phyloP scores from a whole-genome alignment of 1,284 basidiomycete genomes.

The Microbotryomycetes sp. region DNA sequence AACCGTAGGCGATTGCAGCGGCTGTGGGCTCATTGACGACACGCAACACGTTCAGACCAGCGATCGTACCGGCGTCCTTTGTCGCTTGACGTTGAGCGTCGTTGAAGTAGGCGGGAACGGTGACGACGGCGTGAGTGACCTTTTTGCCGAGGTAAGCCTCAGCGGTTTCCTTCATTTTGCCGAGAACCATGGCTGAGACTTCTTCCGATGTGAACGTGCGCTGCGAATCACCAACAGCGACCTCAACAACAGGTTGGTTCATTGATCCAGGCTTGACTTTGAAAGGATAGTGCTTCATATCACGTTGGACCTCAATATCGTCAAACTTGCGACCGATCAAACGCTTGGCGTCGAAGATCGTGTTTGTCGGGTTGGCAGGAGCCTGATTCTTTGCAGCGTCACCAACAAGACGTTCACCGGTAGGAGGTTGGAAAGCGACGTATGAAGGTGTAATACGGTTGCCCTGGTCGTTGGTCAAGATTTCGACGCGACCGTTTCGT shows the following conservation, averaged over 20 bases:
- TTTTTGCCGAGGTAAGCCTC: constrained; percentile 95
- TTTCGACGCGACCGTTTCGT: constrained; percentile 86
- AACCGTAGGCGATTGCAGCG: constrained; percentile 90
- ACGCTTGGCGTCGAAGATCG: constrained; percentile 96
- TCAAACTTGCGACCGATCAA: constrained; percentile 78
- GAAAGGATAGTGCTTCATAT: constrained; percentile 71
- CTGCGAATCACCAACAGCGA: constrained; percentile 20
- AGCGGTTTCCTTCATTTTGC: constrained; percentile 99
- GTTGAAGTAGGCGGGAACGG: constrained; percentile 96
- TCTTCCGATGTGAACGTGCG: constrained; percentile 59
- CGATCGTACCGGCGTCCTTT: constrained; percentile 96
- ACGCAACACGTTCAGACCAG: constrained; percentile 90
- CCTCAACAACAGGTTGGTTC: constrained; percentile 30
- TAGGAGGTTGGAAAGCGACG: constrained; percentile 76
- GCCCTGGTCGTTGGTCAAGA: constrained; percentile 95
- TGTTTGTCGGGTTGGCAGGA: constrained; percentile 72
- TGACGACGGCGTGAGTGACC: constrained; percentile 96
- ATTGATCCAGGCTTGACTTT: constrained; percentile 34
- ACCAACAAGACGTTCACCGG: constrained; percentile 65
- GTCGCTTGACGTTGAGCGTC: constrained; percentile 98
- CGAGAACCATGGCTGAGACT: constrained; percentile 87
- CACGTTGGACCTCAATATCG: constrained; percentile 68
- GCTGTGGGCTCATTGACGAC: constrained; percentile 99
- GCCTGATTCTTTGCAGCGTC: constrained; percentile 58
- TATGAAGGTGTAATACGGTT: constrained; percentile 88